Percentiles rank a stretch among this genome's conserved stretches.
These are phyloP conservation scores for Tetrapisispora phaffii DNA, from an alignment of 805 yeast species.

Conservation along the genomic window DNA sequence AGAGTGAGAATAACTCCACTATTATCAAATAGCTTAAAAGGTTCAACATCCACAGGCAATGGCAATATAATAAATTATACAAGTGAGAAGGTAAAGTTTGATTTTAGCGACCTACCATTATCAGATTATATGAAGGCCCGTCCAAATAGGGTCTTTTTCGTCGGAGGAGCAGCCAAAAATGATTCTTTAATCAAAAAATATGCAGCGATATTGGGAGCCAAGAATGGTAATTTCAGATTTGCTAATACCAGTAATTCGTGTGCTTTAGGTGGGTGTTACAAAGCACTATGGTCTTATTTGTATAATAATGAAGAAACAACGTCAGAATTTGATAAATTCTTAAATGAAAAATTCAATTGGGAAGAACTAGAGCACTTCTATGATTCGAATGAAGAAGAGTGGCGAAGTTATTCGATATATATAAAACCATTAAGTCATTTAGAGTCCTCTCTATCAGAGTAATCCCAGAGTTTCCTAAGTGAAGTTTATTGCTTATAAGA, in stretches of 20 bases:
- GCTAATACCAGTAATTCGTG: slow-evolving; percentile 78
- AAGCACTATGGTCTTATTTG: slow-evolving; percentile 62
- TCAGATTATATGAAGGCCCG: slow-evolving; percentile 27
- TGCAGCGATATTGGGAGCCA: slow-evolving; percentile 55
- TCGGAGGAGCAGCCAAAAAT: slow-evolving; percentile 82
- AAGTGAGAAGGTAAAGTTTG: slow-evolving; percentile 25
- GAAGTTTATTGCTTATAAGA: too few species aligned
- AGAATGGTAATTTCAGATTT: slow-evolving; percentile 54
- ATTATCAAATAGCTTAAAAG: slow-evolving; percentile 34
- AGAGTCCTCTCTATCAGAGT: slow-evolving; percentile 12
- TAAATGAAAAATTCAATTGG: slow-evolving; percentile 40
- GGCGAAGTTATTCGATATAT: slow-evolving; percentile 26
- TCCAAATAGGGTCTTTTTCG: slow-evolving; percentile 68
- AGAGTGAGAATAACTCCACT: slow-evolving; percentile 72
- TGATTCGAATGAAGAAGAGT: slow-evolving; percentile 16
- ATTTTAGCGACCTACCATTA: slow-evolving; percentile 24
- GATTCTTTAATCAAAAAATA: slow-evolving; percentile 55
- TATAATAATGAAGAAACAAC: slow-evolving; percentile 23
- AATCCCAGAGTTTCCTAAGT: too few species aligned
- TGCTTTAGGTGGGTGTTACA: slow-evolving; percentile 84
- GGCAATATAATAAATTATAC: not conserved
- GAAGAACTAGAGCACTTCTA: slow-evolving; percentile 26
- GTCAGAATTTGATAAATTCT: slow-evolving; percentile 36
- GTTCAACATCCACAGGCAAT: not conserved
- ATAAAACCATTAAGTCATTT: slow-evolving; percentile 25